Evolutionary conservation across 768 basidiomycete genomes (phyloP).

Genomic region (Galerina marginata): DNA sequence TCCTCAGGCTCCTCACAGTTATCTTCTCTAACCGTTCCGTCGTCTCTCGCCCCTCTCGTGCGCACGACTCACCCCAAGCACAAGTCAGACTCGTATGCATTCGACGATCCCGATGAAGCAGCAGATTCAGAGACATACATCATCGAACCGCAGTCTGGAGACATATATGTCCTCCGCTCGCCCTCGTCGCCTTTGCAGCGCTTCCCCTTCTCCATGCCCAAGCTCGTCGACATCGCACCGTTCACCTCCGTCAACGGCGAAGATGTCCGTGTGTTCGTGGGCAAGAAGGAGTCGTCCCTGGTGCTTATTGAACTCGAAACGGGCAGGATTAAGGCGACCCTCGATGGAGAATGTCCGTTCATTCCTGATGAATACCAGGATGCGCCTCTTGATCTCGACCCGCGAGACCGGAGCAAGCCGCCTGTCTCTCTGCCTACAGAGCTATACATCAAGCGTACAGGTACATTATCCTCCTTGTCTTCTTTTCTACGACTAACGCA

Average conservation of each 20-base stretch:
- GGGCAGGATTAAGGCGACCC: constrained; percentile 75
- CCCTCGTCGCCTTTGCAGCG: constrained; percentile 77
- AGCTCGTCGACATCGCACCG: constrained; percentile 90
- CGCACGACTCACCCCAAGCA: constrained; percentile 67
- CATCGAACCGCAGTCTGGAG: constrained; percentile 93
- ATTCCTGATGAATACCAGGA: constrained; percentile 70
- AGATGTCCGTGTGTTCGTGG: constrained; percentile 80
- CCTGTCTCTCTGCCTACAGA: constrained; percentile 44
- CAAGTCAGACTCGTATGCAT: constrained; percentile 49
- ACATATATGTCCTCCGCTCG: constrained; percentile 84
- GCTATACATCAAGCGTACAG: constrained; percentile 57
- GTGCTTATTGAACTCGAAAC: constrained; percentile 71
- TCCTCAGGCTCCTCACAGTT: constrained; percentile 49
- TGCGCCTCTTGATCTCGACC: constrained; percentile 47
- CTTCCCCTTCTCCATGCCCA: constrained; percentile 89
- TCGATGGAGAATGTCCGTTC: constrained; percentile 74
- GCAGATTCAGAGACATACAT: constrained; percentile 74
- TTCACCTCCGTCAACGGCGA: constrained; percentile 72
- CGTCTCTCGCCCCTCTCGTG: constrained; percentile 74
- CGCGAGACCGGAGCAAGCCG: constrained; percentile 47
- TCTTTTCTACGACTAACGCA: not conserved
- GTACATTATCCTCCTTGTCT: constrained; percentile 29
- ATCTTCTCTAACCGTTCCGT: constrained; percentile 42
- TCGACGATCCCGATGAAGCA: constrained; percentile 50
- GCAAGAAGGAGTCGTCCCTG: constrained; percentile 87